phyloP scores from a whole-genome alignment of 345 rosid genomes.

The Isatis tinctoria region DNA sequence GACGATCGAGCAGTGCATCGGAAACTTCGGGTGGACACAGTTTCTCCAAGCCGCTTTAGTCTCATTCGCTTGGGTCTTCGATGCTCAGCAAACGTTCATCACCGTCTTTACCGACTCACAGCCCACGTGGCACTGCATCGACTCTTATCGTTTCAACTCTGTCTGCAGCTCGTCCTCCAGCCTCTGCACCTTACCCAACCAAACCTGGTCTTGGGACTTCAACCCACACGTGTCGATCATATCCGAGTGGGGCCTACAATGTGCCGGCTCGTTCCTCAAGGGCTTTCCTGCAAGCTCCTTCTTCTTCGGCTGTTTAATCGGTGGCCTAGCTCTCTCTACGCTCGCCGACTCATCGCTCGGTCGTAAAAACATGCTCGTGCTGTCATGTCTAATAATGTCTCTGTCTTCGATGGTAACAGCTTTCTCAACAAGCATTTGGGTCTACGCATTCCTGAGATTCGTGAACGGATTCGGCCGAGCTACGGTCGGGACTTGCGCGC shows the following conservation, averaged over 20 bases:
- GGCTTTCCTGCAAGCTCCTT: conserved; percentile 59
- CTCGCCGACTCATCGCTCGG: conserved; percentile 60
- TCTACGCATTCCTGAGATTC: conserved; percentile 41
- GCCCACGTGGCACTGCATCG: conserved; percentile 53
- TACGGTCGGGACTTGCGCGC: conserved; percentile 41
- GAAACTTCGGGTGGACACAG: conserved; percentile 43
- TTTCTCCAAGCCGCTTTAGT: conserved; percentile 49
- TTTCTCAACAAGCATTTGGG: conserved; percentile 44
- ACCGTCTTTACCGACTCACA: conserved; percentile 53
- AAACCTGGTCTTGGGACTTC: conserved; percentile 49
- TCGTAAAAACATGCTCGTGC: conserved; percentile 52
- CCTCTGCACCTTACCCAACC: conserved; percentile 36
- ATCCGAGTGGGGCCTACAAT: conserved; percentile 54
- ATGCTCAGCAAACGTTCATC: conserved; percentile 64
- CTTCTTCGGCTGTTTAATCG: conserved; percentile 53
- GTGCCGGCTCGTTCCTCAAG: conserved; percentile 40
- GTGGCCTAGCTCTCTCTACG: conserved; percentile 44
- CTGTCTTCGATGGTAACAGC: conserved; percentile 33
- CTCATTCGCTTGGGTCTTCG: conserved; percentile 51
- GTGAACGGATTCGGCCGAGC: conserved; percentile 46
- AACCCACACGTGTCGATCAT: conserved; percentile 35
- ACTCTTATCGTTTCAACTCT: neutral
- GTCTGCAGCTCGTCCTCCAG: conserved; percentile 23
- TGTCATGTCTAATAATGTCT: conserved; percentile 46
- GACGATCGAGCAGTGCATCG: conserved; percentile 43